Conservation (phyloP, 441 rosid genomes). For the Populus hybrid region DNA sequence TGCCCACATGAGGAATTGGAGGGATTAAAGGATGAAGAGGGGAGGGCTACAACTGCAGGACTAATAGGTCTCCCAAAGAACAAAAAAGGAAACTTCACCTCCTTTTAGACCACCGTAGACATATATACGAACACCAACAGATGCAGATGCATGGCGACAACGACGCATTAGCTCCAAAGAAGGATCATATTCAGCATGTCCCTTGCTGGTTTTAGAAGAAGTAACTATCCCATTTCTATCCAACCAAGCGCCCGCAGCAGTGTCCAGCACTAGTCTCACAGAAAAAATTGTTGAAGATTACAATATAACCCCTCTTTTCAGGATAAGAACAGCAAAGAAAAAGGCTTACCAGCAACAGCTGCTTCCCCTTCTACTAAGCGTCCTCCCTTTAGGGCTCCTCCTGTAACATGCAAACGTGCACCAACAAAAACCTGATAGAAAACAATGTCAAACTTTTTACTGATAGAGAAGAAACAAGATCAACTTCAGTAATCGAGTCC, state of each 20-base stretch:
- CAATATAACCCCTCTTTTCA: conserved; percentile 1
- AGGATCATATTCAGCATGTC: conserved; percentile 64
- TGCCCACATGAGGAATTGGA: not conserved
- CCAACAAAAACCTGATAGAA: conserved; percentile 88
- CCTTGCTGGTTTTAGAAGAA: conserved; percentile 66
- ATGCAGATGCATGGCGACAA: conserved; percentile 95
- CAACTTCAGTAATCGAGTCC: not conserved
- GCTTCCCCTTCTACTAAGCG: conserved; percentile 86
- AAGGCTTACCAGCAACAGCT: conserved; percentile 75
- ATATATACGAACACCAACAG: conserved; percentile 88
- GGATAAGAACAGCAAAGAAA: conserved; percentile 12
- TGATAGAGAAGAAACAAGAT: not conserved
- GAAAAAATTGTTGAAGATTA: conserved; percentile 8
- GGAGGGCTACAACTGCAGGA: not conserved
- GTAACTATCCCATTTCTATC: conserved; percentile 91
- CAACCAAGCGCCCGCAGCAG: conserved; percentile 99
- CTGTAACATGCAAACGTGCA: conserved; percentile 93
- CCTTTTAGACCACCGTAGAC: conserved; percentile 95
- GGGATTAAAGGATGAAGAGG: not conserved
- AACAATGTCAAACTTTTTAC: conserved; percentile 14
- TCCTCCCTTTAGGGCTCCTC: conserved; percentile 90
- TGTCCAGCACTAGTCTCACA: conserved; percentile 73
- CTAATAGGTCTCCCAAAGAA: not conserved
- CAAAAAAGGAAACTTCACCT: conserved; percentile 48
- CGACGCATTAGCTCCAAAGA: conserved; percentile 89